These are phyloP conservation scores for Edaphochlamys debaryana DNA, from an alignment of 139 green algal genomes.

Conservation along the genomic window DNA sequence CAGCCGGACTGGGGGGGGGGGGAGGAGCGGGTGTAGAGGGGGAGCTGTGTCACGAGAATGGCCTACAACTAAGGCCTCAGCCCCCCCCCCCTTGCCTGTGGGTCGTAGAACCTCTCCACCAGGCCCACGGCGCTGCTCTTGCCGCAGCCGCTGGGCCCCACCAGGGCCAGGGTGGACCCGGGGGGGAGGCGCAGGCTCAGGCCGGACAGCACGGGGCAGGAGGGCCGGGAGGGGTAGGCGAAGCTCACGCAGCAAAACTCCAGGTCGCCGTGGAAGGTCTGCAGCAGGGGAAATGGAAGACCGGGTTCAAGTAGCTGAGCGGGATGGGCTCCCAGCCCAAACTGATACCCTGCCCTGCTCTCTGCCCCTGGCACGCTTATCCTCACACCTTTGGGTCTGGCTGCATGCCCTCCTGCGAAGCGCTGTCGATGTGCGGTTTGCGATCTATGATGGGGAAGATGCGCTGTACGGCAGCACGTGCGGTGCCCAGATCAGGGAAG, in stretches of 20 bases:
- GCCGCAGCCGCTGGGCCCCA: constrained; percentile 90
- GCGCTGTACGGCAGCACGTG: constrained; percentile 58
- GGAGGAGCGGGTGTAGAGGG: too few species aligned
- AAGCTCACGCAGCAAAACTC: constrained; percentile 75
- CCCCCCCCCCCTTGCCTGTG: constrained; percentile 25
- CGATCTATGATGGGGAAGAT: constrained; percentile 88
- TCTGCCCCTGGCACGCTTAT: not conserved
- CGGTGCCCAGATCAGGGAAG: constrained; percentile 82
- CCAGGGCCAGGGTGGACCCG: constrained; percentile 84
- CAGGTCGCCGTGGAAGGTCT: constrained; percentile 59
- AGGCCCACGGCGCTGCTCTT: constrained; percentile 63
- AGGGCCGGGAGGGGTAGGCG: constrained; percentile 75
- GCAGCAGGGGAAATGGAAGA: not conserved
- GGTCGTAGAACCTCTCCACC: constrained; percentile 95
- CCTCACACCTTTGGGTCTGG: constrained; percentile 1
- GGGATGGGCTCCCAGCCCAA: too few species aligned
- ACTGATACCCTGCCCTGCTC: too few species aligned
- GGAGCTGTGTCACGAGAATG: too few species aligned
- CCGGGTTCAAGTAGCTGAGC: too few species aligned
- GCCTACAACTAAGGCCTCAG: too few species aligned
- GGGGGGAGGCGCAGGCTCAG: constrained; percentile 71
- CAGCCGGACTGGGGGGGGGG: too few species aligned
- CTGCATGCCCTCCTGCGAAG: constrained; percentile 36
- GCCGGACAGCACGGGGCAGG: constrained; percentile 68
- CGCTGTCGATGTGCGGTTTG: constrained; percentile 69